Evolutionary conservation across 768 basidiomycete genomes (phyloP).

Genomic region (Brasilioporus rufonigricans): DNA sequence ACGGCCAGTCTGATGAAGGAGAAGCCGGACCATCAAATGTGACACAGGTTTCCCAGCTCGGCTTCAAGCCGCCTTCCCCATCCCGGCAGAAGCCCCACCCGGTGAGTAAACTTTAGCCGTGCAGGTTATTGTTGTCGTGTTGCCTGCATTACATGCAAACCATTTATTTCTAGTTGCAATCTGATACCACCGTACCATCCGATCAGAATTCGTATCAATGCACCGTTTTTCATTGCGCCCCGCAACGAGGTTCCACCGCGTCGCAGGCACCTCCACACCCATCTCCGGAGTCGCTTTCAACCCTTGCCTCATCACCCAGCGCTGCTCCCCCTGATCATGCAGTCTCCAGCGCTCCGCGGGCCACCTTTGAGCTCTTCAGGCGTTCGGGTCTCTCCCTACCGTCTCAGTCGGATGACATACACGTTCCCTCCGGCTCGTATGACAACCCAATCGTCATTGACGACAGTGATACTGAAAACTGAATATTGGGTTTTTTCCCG

Average conservation of each 20-base stretch:
- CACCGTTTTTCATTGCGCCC: not conserved
- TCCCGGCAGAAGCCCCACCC: not conserved
- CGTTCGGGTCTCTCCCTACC: constrained; percentile 5
- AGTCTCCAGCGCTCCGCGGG: not conserved
- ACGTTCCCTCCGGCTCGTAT: constrained; percentile 11
- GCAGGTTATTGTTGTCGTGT: not conserved
- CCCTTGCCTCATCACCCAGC: not conserved
- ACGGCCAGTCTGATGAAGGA: constrained; percentile 2
- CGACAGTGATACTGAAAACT: constrained; percentile 20
- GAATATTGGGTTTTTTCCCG: not conserved
- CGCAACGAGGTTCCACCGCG: not conserved
- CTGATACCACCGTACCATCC: not conserved
- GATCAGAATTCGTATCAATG: not conserved
- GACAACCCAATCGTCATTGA: constrained; percentile 25
- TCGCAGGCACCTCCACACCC: not conserved
- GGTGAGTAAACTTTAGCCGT: constrained; percentile 14
- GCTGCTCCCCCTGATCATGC: not conserved
- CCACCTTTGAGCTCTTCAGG: not conserved
- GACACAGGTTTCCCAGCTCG: not conserved
- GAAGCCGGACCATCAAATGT: not conserved
- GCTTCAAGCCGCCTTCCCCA: not conserved
- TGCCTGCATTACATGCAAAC: not conserved
- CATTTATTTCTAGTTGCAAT: constrained; percentile 7
- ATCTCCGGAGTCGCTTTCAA: not conserved
- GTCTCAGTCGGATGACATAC: not conserved